Base-by-base conservation (phyloP, 2,329 filamentous ascomycete species). In the Diaporthe citrichinensis region DNA sequence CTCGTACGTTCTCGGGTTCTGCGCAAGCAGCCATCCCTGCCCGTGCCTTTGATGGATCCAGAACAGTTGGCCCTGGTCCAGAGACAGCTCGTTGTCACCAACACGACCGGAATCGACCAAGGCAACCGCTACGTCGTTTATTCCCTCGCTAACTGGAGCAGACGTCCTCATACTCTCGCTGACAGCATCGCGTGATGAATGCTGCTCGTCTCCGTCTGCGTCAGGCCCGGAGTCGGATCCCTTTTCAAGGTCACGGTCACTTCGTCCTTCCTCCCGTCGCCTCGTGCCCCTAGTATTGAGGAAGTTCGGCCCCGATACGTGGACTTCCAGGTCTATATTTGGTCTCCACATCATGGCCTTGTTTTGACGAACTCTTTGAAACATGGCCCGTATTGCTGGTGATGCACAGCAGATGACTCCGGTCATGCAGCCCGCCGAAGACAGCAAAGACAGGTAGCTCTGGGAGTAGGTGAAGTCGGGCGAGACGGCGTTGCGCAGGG, bases 381-480 rank as follows among this genome's bases (percentile, higher is more conserved):
- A 8, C 10, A 58, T 23, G 28, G 5, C 39, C 14, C 12, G 17
- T 2, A 46, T 4, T 4, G 53, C 15, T 5, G 53, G 68, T 10
- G 68, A 58, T 9, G 49, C 68, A 20, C 74, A 75, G 17, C 51
- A 75, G 2, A 75, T 59, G 7, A 72, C 55, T 1, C 68, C 68
- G 4, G 51, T 28, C 74, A 75, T 75, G 2, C 68, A 72, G 9
- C 74, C 74, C 2, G 68, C 10, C 1, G 68, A 51, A 2, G 68
- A 73, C 0, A 69, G 44, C 15, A 73, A 25, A 1, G 69, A 73
- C 6, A 73, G 34, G 23, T 76, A 69, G 55, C 69, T 73, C 14
- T 69, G 69, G 3, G 61, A 76, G 34, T 76, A 73, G 0, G 69
- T 69, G 5, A 76, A 76, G 25, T 76, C 69, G 1, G 74, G 71